Percentiles rank a stretch among this genome's conserved stretches.
These are phyloP conservation scores for Cystobasidium onofrii DNA, from an alignment of 768 basidiomycete genomes.

Conservation along the genomic window DNA sequence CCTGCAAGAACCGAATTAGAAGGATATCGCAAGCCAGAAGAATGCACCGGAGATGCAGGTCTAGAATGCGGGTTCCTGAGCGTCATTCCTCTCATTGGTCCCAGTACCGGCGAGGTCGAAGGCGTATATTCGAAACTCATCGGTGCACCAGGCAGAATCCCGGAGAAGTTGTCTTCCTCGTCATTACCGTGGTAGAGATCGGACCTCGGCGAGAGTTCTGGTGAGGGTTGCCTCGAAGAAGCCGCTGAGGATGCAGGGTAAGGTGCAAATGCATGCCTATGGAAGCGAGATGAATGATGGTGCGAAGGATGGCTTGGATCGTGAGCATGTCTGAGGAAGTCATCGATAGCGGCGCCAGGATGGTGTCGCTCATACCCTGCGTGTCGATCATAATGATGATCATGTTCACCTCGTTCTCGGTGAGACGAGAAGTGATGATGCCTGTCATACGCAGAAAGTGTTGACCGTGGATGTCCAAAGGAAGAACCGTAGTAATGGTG, in stretches of 20 bases:
- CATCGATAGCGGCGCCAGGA: background rate
- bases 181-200: conserved; percentile 19
- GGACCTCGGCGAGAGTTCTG: conserved; percentile 19
- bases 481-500: conserved; percentile 17
- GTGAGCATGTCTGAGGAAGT: conserved; percentile 22
- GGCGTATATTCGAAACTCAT: conserved; percentile 28
- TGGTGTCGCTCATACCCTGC: conserved; percentile 7
- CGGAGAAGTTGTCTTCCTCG: background rate
- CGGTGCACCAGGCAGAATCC: background rate
- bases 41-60: conserved; percentile 14
- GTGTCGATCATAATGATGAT: conserved; percentile 6
- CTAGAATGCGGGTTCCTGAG: conserved; percentile 15
- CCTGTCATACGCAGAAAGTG: background rate
- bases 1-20: background rate
- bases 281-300: conserved; percentile 26
- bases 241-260: conserved; percentile 24
- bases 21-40: conserved; percentile 10
- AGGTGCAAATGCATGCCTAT: conserved; percentile 23
- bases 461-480: conserved; percentile 11
- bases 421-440: conserved; percentile 1
- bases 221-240: conserved; percentile 31
- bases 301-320: conserved; percentile 23
- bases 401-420: background rate
- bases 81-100: conserved; percentile 26
- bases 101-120: conserved; percentile 16